Evolutionary conservation across 2,329 filamentous ascomycete genomes (phyloP).

Genomic region (Lasiodiplodia sp.): DNA sequence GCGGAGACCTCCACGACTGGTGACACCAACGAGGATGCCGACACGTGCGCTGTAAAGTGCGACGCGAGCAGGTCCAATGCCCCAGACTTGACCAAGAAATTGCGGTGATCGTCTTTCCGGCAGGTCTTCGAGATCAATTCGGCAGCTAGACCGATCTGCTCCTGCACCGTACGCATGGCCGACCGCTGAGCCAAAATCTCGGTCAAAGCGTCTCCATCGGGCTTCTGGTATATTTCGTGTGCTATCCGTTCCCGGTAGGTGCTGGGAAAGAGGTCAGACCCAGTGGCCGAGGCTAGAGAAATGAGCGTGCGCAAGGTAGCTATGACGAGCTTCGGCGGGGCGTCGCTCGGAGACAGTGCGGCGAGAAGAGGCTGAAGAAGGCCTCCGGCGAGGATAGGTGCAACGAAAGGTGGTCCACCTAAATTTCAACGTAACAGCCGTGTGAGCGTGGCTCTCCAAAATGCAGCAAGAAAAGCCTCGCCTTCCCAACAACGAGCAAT

Average conservation of each 20-base stretch:
- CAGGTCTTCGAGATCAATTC: constrained; percentile 69
- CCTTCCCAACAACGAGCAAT: neutral
- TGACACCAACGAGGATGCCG: constrained; percentile 36
- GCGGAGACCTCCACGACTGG: constrained; percentile 35
- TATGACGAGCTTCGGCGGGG: constrained; percentile 71
- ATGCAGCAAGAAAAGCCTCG: neutral
- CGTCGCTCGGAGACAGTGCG: constrained; percentile 70
- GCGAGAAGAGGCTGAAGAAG: constrained; percentile 74
- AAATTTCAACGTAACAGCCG: constrained; percentile 14
- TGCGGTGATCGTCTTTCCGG: constrained; percentile 72
- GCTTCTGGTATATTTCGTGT: constrained; percentile 66
- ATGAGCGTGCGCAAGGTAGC: constrained; percentile 78
- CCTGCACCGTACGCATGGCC: constrained; percentile 60
- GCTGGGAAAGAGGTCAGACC: constrained; percentile 61
- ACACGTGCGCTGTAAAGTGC: constrained; percentile 63
- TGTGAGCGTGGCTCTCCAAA: constrained; percentile 4
- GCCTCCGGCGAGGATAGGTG: constrained; percentile 73
- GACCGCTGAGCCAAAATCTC: constrained; percentile 70
- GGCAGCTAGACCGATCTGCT: constrained; percentile 68
- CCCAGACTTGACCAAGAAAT: constrained; percentile 73
- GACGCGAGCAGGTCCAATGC: constrained; percentile 80
- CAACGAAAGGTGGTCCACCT: constrained; percentile 83
- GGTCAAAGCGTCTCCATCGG: constrained; percentile 68
- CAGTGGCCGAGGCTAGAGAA: constrained; percentile 68
- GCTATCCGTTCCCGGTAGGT: constrained; percentile 33